Evolutionary conservation across 176 grass and related monocot species (phyloP), one percentile per base, ranked within the genome.

Genomic region (Elymus sibiricus): DNA sequence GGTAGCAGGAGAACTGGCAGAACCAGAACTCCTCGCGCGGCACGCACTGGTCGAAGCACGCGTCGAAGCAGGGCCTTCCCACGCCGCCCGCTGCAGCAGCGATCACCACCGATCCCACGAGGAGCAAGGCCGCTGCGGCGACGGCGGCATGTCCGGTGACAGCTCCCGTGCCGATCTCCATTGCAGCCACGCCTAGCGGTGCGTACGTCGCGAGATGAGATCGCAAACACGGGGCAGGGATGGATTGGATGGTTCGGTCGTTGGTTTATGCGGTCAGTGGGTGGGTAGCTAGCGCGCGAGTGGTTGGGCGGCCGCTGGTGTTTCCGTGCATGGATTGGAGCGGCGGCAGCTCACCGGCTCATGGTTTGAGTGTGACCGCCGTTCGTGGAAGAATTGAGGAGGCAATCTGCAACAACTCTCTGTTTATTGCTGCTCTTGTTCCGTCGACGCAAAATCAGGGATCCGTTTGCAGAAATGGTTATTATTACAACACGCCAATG

Each of bases 11-110:
- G 87, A 80, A 62, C 76, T 89, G 81, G 82, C 87, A 89, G 82
- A 89, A 89, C 76, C 76, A 80, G 76, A 84, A 89, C 42, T 89
- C 82, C 22, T 84, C 76, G 43, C 76, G 82, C 25, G 43, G 67
- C 58, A 89, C 58, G 87, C 87, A 89, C 82, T 89, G 87, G 76
- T 89, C 82, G 67, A 84, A 89, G 82, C 87, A 89, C 42, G 76
- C 82, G 58, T 64, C 12, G 87, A 89, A 89, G 87, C 87, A 89
- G 9, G 81, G 75, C 2, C 10, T 58, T 5, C 62, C 56, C 21
- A 72, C 69, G 37, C 37, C 38, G 69, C 69, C 38, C 1, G 44
- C 44, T 47, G 19, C 32, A 6, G 16, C 29, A 35, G 53, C 53
- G 49, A 19, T 17, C 71, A 17, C 71, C 71, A 1, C 71, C 67